Percentiles rank a stretch among this genome's conserved stretches.
Evolutionary conservation across 805 yeast genomes (phyloP).

Genomic region (Priceomyces fermenticarens): DNA sequence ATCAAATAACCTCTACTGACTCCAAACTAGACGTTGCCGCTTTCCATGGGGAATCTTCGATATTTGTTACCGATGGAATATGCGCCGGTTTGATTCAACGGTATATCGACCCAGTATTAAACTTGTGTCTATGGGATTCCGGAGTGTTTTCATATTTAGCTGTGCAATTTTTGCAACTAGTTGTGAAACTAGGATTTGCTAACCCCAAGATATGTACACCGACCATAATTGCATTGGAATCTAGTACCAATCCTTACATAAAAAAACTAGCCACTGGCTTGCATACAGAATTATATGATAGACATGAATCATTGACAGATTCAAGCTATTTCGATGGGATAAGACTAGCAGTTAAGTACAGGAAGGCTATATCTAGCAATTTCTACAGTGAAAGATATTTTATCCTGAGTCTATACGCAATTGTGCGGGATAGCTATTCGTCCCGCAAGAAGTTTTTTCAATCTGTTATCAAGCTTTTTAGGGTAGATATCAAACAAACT

Average conservation of each 20-base stretch:
- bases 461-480: conserved; percentile 17
- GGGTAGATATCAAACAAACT: conserved; percentile 7
- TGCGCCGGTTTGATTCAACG: conserved; percentile 72
- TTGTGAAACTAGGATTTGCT: conserved; percentile 64
- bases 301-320: conserved; percentile 71
- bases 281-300: conserved; percentile 55
- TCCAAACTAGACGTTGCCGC: conserved; percentile 43
- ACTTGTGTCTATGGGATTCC: conserved; percentile 46
- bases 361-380: conserved; percentile 21
- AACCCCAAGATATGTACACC: conserved; percentile 72
- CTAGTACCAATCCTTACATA: conserved; percentile 45
- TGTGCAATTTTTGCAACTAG: conserved; percentile 51
- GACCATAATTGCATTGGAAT: conserved; percentile 66
- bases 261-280: conserved; percentile 48
- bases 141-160: conserved; percentile 49
- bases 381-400: conserved; percentile 28
- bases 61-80: conserved; percentile 61
- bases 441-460: conserved; percentile 42
- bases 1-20: conserved; percentile 30
- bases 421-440: conserved; percentile 36
- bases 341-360: conserved; percentile 48
- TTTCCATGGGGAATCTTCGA: conserved; percentile 50
- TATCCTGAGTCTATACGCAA: conserved; percentile 38
- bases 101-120: conserved; percentile 48
- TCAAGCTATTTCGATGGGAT: conserved; percentile 63